Base-by-base conservation (phyloP, 768 basidiomycete genomes). In the Boletellus emodensis region DNA sequence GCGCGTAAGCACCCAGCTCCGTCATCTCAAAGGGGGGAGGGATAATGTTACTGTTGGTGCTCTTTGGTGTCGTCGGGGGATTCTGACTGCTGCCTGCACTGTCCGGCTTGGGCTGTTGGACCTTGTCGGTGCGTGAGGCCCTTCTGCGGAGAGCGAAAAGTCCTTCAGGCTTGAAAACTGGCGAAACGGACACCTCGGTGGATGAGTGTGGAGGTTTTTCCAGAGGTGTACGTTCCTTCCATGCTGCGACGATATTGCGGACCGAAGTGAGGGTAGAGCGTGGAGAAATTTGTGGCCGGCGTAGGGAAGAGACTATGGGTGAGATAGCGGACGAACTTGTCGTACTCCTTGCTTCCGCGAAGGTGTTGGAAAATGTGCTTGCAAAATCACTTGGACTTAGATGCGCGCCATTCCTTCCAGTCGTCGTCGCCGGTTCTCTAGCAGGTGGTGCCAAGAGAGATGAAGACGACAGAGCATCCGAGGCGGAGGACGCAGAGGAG, bases 181-280 rank as follows among this genome's bases (percentile, higher is more conserved):
- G 69, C 12, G 77, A 74, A 39, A 65, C 60, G 1, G 71, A 71
- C 1, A 76, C 75, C 1, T 68, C 73, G 2, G 70, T 68, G 3
- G 72, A 57, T 1, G 73, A 71, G 34, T 72, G 69, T 0, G 60
- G 36, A 6, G 41, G 10, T 14, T 68, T 59, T 3, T 68, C 68
- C 12, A 71, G 53, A 18, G 74, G 84, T 0, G 85, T 84, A 17
- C 85, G 79, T 53, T 88, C 85, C 63, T 89, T 90, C 87, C 89
- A 92, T 8, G 84, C 74, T 0, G 82, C 79, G 7, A 92, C 84
- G 35, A 90, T 81, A 55, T 90, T 90, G 30, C 86, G 79, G 20
- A 92, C 84, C 4, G 84, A 87, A 1, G 82, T 75, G 24, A 88
- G 71, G 1, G 88, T 86, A 4, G 84, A 86, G 9, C 85, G 79